Base-by-base conservation (phyloP, 2,329 filamentous ascomycete genomes). In the Phyllosticta ampelicida region DNA sequence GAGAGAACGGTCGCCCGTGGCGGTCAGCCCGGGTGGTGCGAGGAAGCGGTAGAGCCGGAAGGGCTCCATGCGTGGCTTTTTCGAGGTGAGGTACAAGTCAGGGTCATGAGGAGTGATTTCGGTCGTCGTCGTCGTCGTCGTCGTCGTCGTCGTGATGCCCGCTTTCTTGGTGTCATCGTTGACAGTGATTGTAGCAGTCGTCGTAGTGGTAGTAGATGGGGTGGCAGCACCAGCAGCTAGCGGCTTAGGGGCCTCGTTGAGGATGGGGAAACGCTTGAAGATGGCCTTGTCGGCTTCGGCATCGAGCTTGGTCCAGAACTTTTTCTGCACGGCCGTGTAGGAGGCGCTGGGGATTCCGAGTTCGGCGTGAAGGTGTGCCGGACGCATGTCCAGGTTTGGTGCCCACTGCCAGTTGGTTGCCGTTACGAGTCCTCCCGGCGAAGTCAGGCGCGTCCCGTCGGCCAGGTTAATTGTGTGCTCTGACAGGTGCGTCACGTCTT, bases 351-450 rank as follows among this genome's bases (percentile, higher is more conserved):
- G 36, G 11, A 44, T 44, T 16, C 36, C 36, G 6, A 44, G 36
- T n/a, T 44, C 36, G 36, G 36, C 36, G 4, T 44, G 36, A 16
- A 44, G 36, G 36, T 44, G 36, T 6, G 36, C 64, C 0, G 77
- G 73, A 9, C 62, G 54, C 66, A 83, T 82, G 52, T 73, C 71
- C 54, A 85, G 66, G 0, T 74, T 74, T 0, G 79, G 75, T 13
- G 73, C 72, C 5, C 74, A 72, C 54, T 75, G 74, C 81, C 82
- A 85, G 44, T 82, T 82, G 0, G 80, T 84, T 16, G 77, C 75
- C 60, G 75, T 78, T 59, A 84, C 72, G 0, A 86, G 63, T 0
- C 74, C 78, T 54, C 83, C 77, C 0, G 76, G 73, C 1, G 36
- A 44, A 16, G 71, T 58, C 1, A 85, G 60, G 0, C 62, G 65